Conservation (phyloP, 208 protist species). For the Acanthamoeba culbertsoni region DNA sequence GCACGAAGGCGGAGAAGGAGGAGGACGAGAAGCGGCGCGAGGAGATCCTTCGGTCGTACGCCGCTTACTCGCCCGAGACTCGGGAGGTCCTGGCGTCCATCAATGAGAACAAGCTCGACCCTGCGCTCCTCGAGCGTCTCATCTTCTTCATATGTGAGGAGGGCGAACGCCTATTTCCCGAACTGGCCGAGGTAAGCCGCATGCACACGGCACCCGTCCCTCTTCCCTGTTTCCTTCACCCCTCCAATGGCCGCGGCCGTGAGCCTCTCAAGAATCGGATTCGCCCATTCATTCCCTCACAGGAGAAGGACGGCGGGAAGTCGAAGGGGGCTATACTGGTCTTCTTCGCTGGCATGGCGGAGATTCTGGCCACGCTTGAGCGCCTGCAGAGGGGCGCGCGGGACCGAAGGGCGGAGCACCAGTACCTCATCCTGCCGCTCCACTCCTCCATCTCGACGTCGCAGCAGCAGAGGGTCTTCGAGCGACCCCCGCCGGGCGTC, state of each 20-base stretch:
- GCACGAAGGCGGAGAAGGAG: slow-evolving; percentile 22
- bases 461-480: slow-evolving; percentile 93
- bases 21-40: slow-evolving; percentile 21
- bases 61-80: neutral
- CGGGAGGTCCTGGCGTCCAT: neutral
- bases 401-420: neutral
- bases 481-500: slow-evolving; percentile 86
- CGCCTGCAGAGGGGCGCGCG: slow-evolving; percentile 74
- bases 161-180: neutral
- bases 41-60: neutral
- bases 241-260: too few relatives aligned
- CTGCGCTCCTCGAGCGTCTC: slow-evolving; percentile 16
- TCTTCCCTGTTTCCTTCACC: too few relatives aligned
- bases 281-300: neutral
- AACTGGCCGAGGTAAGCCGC: neutral
- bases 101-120: slow-evolving; percentile 46
- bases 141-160: slow-evolving; percentile 47
- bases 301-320: neutral
- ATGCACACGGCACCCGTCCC: too few relatives aligned
- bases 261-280: neutral
- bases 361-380: slow-evolving; percentile 91
- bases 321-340: slow-evolving; percentile 90
- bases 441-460: slow-evolving; percentile 91
- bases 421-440: slow-evolving; percentile 86
- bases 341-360: slow-evolving; percentile 95